Base-by-base conservation (phyloP, 106 monocot species). In the Allium sativum region DNA sequence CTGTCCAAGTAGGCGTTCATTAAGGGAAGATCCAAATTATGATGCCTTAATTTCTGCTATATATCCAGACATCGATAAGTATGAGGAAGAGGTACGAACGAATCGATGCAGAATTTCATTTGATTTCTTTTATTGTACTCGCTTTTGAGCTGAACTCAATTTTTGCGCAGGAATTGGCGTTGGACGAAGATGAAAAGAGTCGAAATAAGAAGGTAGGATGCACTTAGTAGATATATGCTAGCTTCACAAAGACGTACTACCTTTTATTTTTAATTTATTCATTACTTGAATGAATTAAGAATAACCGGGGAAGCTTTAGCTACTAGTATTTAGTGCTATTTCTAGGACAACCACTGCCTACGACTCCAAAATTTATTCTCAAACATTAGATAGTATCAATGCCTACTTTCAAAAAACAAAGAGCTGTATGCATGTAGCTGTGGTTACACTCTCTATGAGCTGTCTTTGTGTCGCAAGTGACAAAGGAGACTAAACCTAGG, bases 21-120 rank as follows among this genome's bases (percentile, higher is more conserved):
- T 98, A 63, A 76, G 96, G 62, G 96, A 98, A 40, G 96, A 98
- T 80, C 88, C 96, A 57, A 98, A 98, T 45, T 98, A 85, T 72
- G 96, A 98, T 76, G 68, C 79, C 18, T 70, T 98, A 31, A 92
- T 98, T 81, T 79, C 91, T 54, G 80, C 82, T 51, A 54, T 98
- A 17, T 98, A 98, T 80, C 91, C 96, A 47, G 82, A 98, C 63
- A 98, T 98, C 53, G 96, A 98, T 65, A 88, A 91, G 70, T 98
- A 88, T 64, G 96, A 98, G 66, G 91, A 87, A 70, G 96, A 84
- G 91, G 95, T 95, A 79, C 70, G 47, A 31, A 2, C 5, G 31
- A 31, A 31, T 31, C 31, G 2, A 31, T 31, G 31, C 31, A 5
- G 5, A 31, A 31, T 3, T 31, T 31, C 5, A 2, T 31, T 31